Evolutionary conservation across 305 asterid genomes (phyloP), one percentile per base, ranked within the genome.

Genomic region (Salvia sclarea): DNA sequence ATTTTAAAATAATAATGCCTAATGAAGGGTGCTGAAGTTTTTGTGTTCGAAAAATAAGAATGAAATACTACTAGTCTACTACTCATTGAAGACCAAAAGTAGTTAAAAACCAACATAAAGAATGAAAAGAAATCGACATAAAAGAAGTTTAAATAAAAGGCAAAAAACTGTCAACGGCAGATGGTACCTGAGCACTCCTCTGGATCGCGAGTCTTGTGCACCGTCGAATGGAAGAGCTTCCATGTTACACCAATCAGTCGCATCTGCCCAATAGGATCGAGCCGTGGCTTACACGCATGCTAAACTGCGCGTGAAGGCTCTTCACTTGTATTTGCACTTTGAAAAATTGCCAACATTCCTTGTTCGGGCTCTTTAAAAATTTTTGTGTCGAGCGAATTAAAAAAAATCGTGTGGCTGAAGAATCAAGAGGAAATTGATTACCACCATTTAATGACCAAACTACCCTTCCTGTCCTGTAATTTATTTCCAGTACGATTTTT

Each of bases 261-360:
- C 28, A 45, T 13, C 8, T 9, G 8, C 5, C 68, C 75, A 38
- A 33, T 61, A 62, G 10, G 0, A 8, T n/a, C 5, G 4, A 31
- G 37, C 9, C 78, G 72, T 62, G 65, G 4, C 0, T 0, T n/a
- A 3, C 3, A 68, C 17, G 47, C 59, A 20, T 0, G 0, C 0
- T 0, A 24, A 6, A 0, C 2, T 5, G 76, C 50, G 80, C 66
- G 66, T 75, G 65, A 16, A 3, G 0, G 13, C 30, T 0, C 2
- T 0, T 17, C 9, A 5, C 17, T 10, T 12, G 8, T 0, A 33
- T 53, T 56, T 57, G 10, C 30, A n/a, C 28, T n/a, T 37, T 0
- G 56, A 9, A 48, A 48, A 48, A 18, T 48, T 48, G 16, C 77
- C 24, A 75, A 76, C 80, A 76, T 76, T 76, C 76, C 65, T 49